phyloP scores from a whole-genome alignment of 768 basidiomycete genomes.

The Rhodotorula graminis region DNA sequence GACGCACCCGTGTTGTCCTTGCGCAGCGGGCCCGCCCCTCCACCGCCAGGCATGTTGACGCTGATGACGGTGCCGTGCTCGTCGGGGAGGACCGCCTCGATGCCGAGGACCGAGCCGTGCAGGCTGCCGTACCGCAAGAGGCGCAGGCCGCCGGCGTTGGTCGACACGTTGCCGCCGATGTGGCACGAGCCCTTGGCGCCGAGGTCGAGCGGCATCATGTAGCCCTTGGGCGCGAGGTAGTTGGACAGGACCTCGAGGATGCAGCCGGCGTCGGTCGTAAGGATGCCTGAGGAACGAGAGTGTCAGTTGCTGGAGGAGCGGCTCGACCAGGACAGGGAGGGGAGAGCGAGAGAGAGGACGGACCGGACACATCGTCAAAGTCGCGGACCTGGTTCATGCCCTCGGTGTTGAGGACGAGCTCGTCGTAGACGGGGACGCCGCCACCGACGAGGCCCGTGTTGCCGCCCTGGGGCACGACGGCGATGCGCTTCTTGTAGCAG shows the following conservation, averaged over 20 bases:
- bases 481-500: constrained; percentile 73
- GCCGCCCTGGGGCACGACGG: constrained; percentile 95
- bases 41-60: constrained; percentile 62
- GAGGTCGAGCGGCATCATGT: constrained; percentile 73
- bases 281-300: constrained; percentile 52
- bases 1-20: constrained; percentile 91
- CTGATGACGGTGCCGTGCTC: constrained; percentile 74
- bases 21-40: constrained; percentile 52
- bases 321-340: not conserved
- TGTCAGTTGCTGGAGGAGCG: too few relatives aligned
- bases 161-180: constrained; percentile 93
- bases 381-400: constrained; percentile 63
- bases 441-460: constrained; percentile 97
- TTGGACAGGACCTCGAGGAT: constrained; percentile 82
- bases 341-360: not conserved
- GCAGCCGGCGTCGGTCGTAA: constrained; percentile 91
- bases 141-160: constrained; percentile 95
- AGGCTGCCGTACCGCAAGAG: constrained; percentile 89
- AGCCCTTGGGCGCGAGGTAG: constrained; percentile 75
- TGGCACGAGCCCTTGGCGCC: constrained; percentile 60
- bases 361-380: constrained; percentile 51
- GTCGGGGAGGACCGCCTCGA: constrained; percentile 92
- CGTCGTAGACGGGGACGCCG: constrained; percentile 78
- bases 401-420: constrained; percentile 66
- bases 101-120: constrained; percentile 87